phyloP scores from a whole-genome alignment of 805 yeast genomes.

The Lachancea cidri region DNA sequence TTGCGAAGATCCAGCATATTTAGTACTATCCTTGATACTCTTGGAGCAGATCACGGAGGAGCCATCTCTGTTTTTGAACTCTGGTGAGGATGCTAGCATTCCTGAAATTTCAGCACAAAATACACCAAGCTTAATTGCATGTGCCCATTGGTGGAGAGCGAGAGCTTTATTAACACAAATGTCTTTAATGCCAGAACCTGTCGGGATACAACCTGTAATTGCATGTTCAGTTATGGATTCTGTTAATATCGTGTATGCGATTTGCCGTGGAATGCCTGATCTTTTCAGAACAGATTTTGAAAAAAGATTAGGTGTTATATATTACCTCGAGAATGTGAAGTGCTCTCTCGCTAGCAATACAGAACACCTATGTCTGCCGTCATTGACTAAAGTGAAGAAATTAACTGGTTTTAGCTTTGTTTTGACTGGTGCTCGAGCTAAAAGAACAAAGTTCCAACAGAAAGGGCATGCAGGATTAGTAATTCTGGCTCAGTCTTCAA shows the following conservation, averaged over 20 bases:
- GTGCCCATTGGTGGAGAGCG: slow-evolving; percentile 70
- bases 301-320: slow-evolving; percentile 41
- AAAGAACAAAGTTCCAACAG: slow-evolving; percentile 77
- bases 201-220: slow-evolving; percentile 40
- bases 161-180: slow-evolving; percentile 61
- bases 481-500: slow-evolving; percentile 58
- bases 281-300: slow-evolving; percentile 29
- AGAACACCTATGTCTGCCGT: slow-evolving; percentile 55
- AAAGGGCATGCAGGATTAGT: slow-evolving; percentile 68
- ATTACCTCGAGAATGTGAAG: slow-evolving; percentile 64
- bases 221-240: slow-evolving; percentile 32
- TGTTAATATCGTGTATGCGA: slow-evolving; percentile 26
- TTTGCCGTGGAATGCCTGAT: slow-evolving; percentile 21
- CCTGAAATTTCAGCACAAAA: slow-evolving; percentile 21
- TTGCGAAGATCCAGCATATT: slow-evolving; percentile 44
- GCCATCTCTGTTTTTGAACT: slow-evolving; percentile 25
- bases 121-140: slow-evolving; percentile 38
- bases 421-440: slow-evolving; percentile 84
- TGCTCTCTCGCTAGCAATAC: slow-evolving; percentile 55
- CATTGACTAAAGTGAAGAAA: slow-evolving; percentile 50
- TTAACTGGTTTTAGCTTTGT: slow-evolving; percentile 57
- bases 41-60: slow-evolving; percentile 38
- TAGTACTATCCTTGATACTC: slow-evolving; percentile 39
- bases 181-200: slow-evolving; percentile 58
- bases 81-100: slow-evolving; percentile 15